Percentiles rank a stretch among this genome's conserved stretches.
These are phyloP conservation scores for Serendipita sp. DNA, from an alignment of 768 basidiomycete species.

Conservation along the genomic window DNA sequence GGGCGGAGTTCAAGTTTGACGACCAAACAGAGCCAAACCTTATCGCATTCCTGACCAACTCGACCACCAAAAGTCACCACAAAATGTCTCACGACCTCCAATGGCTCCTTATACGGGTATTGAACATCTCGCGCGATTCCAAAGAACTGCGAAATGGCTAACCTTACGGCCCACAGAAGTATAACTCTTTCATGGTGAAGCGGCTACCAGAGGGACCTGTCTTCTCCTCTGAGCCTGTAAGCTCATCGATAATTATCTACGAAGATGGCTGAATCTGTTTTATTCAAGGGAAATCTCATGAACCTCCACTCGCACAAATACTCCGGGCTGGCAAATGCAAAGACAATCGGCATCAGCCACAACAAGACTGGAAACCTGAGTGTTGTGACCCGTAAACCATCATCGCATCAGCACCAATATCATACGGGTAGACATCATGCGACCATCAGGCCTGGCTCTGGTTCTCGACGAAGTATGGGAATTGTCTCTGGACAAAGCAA, in stretches of 20 bases:
- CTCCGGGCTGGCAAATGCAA: constrained; percentile 75
- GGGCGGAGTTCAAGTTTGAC: background rate
- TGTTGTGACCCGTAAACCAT: constrained; percentile 49
- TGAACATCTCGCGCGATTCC: constrained; percentile 18
- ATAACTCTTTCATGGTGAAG: constrained; percentile 79
- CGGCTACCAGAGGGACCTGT: constrained; percentile 49
- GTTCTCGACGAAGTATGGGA: constrained; percentile 52
- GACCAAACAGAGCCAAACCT: constrained; percentile 5
- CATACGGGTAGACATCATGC: constrained; percentile 30
- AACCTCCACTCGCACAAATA: constrained; percentile 86
- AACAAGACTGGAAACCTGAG: constrained; percentile 34
- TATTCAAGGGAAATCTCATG: constrained; percentile 57
- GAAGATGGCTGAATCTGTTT: background rate
- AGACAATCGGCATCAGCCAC: constrained; percentile 52
- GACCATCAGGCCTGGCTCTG: constrained; percentile 49
- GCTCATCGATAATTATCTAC: constrained; percentile 17
- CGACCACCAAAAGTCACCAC: background rate
- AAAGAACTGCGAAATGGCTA: background rate
- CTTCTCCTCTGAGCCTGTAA: constrained; percentile 73
- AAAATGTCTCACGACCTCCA: constrained; percentile 76
- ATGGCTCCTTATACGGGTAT: constrained; percentile 81
- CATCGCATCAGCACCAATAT: constrained; percentile 36
- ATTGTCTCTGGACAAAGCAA: constrained; percentile 41
- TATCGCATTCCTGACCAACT: background rate
- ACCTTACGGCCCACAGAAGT: constrained; percentile 29